Evolutionary conservation across 345 rosid genomes (phyloP).

Genomic region (Rhodomyrtus tomentosa): DNA sequence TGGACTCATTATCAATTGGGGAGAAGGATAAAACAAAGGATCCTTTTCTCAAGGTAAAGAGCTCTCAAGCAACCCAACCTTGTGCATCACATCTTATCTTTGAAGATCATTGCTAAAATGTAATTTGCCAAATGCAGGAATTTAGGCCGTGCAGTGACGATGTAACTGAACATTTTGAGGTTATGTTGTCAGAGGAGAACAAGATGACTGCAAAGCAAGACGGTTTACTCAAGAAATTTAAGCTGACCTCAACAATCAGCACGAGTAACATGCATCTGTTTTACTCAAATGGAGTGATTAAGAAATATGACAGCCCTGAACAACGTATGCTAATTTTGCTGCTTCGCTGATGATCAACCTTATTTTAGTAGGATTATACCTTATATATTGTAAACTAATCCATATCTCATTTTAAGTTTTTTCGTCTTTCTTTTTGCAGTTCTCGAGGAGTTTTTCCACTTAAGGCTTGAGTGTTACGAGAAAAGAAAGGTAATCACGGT

Average conservation of each 20-base stretch:
- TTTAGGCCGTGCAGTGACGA: constrained; percentile 29
- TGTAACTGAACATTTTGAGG: constrained; percentile 32
- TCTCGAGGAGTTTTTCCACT: constrained; percentile 67
- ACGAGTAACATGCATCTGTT: constrained; percentile 97
- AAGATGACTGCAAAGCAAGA: constrained; percentile 51
- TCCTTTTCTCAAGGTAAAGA: constrained; percentile 43
- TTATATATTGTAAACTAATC: not conserved
- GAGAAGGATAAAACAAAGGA: constrained; percentile 19
- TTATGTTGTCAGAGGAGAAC: constrained; percentile 41
- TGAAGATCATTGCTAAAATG: not conserved
- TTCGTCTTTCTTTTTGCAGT: constrained; percentile 27
- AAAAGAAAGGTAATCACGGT: constrained; percentile 48
- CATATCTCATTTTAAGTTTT: not conserved
- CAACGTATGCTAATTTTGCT: constrained; percentile 33
- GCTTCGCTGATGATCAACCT: not conserved
- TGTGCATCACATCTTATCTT: not conserved
- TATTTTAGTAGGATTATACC: not conserved
- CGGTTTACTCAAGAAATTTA: constrained; percentile 80
- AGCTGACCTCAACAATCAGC: constrained; percentile 47
- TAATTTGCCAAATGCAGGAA: constrained; percentile 24
- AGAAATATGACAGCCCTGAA: constrained; percentile 82
- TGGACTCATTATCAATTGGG: constrained; percentile 20
- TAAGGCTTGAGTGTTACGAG: constrained; percentile 60
- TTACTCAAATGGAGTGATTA: constrained; percentile 50
- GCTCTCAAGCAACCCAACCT: not conserved